These are phyloP conservation scores for Daedaleopsis sinensis DNA, from an alignment of 768 basidiomycete genomes.

Conservation along the genomic window DNA sequence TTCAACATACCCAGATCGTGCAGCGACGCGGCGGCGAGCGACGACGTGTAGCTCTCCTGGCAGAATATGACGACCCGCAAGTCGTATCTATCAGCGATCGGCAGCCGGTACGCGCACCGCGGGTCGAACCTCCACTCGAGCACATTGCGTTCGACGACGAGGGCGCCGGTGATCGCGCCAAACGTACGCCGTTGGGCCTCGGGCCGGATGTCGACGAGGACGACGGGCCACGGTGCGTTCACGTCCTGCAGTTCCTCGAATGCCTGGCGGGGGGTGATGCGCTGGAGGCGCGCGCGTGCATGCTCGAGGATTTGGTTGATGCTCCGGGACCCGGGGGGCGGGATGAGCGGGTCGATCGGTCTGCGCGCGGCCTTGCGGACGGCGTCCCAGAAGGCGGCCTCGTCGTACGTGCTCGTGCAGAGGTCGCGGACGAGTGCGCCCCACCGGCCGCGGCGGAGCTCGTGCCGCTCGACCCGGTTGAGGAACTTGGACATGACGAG, in stretches of 20 bases:
- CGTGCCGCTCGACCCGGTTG: constrained; percentile 50
- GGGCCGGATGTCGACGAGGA: constrained; percentile 80
- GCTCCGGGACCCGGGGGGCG: constrained; percentile 67
- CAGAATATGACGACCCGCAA: constrained; percentile 74
- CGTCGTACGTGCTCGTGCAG: constrained; percentile 59
- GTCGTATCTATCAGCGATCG: constrained; percentile 77
- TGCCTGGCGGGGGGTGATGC: constrained; percentile 63
- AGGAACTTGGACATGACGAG: constrained; percentile 71
- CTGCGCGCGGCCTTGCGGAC: constrained; percentile 61
- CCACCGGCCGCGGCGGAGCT: constrained; percentile 38
- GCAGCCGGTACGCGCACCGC: constrained; percentile 52
- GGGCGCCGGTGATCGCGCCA: constrained; percentile 67
- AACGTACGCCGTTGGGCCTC: constrained; percentile 56
- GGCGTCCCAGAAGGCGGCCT: constrained; percentile 69
- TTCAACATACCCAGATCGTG: constrained; percentile 72
- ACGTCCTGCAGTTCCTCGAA: constrained; percentile 54
- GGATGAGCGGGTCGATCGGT: constrained; percentile 61
- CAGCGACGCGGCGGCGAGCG: constrained; percentile 69
- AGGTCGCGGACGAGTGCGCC: constrained; percentile 57
- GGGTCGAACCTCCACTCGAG: constrained; percentile 86
- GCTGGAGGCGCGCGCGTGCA: constrained; percentile 64
- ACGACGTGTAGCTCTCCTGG: constrained; percentile 73
- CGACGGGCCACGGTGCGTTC: constrained; percentile 58
- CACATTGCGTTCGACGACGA: constrained; percentile 74
- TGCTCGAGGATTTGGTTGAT: constrained; percentile 59